phyloP scores from a whole-genome alignment of 306 rosid species.

The Corylus heterophylla region DNA sequence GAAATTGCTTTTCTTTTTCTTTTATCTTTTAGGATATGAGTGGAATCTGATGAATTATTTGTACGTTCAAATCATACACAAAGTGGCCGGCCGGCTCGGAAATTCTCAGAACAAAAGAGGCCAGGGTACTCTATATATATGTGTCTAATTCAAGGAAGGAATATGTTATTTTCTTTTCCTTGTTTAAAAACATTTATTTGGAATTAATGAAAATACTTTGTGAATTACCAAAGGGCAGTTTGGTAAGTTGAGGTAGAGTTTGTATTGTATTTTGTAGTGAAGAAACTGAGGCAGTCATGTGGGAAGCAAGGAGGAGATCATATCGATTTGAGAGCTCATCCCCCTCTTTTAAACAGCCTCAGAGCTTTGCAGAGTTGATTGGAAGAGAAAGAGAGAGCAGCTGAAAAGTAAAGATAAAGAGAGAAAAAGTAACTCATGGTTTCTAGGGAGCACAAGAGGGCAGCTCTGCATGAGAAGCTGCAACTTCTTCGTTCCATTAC shows the following conservation, averaged over 20 bases:
- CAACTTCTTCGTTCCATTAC: conserved; percentile 97
- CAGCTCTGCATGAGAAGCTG: conserved; percentile 88
- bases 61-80: background rate
- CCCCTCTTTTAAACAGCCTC: conserved; percentile 54
- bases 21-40: background rate
- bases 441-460: conserved; percentile 88
- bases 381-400: conserved; percentile 13
- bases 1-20: background rate
- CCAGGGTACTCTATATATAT: too few species aligned
- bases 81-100: background rate
- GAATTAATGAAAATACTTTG: background rate
- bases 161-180: background rate
- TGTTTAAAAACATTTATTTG: too few species aligned
- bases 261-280: conserved; percentile 35
- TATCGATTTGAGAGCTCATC: conserved; percentile 70
- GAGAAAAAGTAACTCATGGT: conserved; percentile 45
- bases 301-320: conserved; percentile 70
- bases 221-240: conserved; percentile 45
- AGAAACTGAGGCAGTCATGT: conserved; percentile 58
- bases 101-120: too few species aligned
- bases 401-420: conserved; percentile 8
- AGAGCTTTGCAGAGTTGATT: conserved; percentile 37
- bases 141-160: background rate
- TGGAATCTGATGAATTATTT: background rate
- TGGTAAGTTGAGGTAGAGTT: conserved; percentile 36